Evolutionary conservation across 2,329 filamentous ascomycete genomes (phyloP).

Genomic region (Apiospora hydei): DNA sequence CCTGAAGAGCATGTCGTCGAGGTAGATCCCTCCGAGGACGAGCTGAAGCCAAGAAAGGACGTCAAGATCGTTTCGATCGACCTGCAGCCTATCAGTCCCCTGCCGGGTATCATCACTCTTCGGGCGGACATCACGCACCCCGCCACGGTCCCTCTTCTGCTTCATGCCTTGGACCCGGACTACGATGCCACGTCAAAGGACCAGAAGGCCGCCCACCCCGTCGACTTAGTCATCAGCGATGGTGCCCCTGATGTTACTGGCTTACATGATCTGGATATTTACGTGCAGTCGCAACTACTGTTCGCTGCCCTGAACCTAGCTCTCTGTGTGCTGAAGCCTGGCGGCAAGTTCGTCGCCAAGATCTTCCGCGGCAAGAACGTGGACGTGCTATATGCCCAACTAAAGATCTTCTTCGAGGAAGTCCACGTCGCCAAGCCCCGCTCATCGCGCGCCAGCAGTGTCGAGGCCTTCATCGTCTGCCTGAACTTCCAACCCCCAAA

Average conservation of each 20-base stretch:
- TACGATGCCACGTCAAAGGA: slow-evolving; percentile 57
- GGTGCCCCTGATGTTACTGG: slow-evolving; percentile 97
- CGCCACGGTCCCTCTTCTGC: slow-evolving; percentile 87
- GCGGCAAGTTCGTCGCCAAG: slow-evolving; percentile 97
- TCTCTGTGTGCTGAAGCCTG: slow-evolving; percentile 88
- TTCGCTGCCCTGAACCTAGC: slow-evolving; percentile 94
- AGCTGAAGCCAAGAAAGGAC: slow-evolving; percentile 62
- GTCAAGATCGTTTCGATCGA: slow-evolving; percentile 97
- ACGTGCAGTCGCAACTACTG: slow-evolving; percentile 94
- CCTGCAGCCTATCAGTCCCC: slow-evolving; percentile 91
- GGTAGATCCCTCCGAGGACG: slow-evolving; percentile 32
- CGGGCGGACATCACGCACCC: slow-evolving; percentile 98
- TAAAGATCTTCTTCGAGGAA: slow-evolving; percentile 87
- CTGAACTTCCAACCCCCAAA: slow-evolving; percentile 83
- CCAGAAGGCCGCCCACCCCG: slow-evolving; percentile 72
- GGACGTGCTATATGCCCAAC: slow-evolving; percentile 92
- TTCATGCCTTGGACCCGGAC: slow-evolving; percentile 82
- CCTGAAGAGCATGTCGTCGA: slow-evolving; percentile 35
- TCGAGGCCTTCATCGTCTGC: slow-evolving; percentile 97
- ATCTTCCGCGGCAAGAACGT: slow-evolving; percentile 96
- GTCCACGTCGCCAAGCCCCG: slow-evolving; percentile 94
- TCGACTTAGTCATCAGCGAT: slow-evolving; percentile 94
- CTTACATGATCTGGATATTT: slow-evolving; percentile 96
- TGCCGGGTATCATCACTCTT: slow-evolving; percentile 90
- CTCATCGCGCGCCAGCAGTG: slow-evolving; percentile 92